A percentile compares a stretch with the other conserved stretches of the same genome.
Conservation (phyloP, 2,329 filamentous ascomycete genomes). For the Epichloe amarillans region DNA sequence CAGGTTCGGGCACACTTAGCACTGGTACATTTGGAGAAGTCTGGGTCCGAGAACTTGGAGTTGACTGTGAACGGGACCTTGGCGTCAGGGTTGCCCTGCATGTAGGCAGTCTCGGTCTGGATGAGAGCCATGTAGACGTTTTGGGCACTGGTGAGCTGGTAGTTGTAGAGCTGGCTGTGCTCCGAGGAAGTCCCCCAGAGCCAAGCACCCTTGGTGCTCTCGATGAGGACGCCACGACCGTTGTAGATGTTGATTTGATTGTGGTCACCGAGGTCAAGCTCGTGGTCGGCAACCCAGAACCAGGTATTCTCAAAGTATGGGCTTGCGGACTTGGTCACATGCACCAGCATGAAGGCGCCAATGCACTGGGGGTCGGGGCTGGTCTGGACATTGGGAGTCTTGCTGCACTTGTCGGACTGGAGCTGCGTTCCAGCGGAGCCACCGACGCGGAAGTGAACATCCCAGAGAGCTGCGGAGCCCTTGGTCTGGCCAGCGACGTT, state of each 20-base stretch:
- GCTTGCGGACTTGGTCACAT: conserved; percentile 47
- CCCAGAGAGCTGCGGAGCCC: conserved; percentile 75
- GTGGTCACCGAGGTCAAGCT: conserved; percentile 62
- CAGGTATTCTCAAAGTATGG: conserved; percentile 81
- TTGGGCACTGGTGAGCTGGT: conserved; percentile 64
- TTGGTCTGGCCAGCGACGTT: conserved; percentile 58
- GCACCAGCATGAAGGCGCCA: conserved; percentile 58
- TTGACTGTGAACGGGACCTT: conserved; percentile 50
- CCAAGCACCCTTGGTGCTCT: conserved; percentile 65
- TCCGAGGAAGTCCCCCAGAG: conserved; percentile 63
- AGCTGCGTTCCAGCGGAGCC: conserved; percentile 74
- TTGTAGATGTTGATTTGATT: conserved; percentile 80
- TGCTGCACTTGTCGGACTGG: conserved; percentile 65
- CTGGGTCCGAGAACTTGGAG: conserved; percentile 48
- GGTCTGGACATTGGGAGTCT: conserved; percentile 54
- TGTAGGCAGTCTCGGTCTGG: conserved; percentile 83
- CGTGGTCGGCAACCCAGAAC: conserved; percentile 86
- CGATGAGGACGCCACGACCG: conserved; percentile 69
- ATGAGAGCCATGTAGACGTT: conserved; percentile 74
- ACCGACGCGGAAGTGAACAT: conserved; percentile 89
- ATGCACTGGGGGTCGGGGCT: conserved; percentile 53
- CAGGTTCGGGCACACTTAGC: conserved; percentile 58
- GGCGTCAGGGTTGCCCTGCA: conserved; percentile 70
- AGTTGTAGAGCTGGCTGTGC: conserved; percentile 63
- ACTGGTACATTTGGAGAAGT: conserved; percentile 46